Base-by-base conservation (phyloP, 805 yeast genomes). In the Myxozyma mucilagina region DNA sequence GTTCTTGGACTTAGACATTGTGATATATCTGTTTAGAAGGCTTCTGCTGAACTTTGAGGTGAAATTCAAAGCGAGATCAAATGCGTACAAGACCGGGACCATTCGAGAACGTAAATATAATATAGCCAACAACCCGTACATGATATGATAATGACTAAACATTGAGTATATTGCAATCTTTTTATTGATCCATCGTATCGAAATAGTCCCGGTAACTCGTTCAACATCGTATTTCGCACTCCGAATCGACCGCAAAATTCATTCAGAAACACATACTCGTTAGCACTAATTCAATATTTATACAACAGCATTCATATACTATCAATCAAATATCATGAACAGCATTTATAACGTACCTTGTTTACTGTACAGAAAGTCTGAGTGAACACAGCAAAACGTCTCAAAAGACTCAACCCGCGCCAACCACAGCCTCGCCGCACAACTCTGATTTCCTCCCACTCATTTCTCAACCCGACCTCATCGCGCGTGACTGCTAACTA, bases 1-100 rank as follows among this genome's bases (percentile, higher is more conserved):
- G 84, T 94, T 94, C 97, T 94, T 94, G 73, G 98, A 93, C 85
- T 94, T 94, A 82, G 99, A 80, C 99, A 94, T 93, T 82, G 59
- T 43, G 65, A 48, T 20, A 31, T 42, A 43, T 38, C 57, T 45
- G 44, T 8, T 20, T 8, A 20, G 8, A 41, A 1, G 18, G 18
- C 10, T 44, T 29, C n/a, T 53, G 44, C 35, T 38, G 16, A 44
- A 36, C 8, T 29, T 16, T 34, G 34, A 32, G 14, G 20, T 34
- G 34, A 16, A 16, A n/a, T 14, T 29, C 16, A 35, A 20, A 44
- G 14, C 29, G 29, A 24, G 29, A 24, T 24, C 29, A 24, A 24
- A 24, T 24, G 29, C 4, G 29, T 24, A 24, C 29, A 24, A 24
- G 29, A 24, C 29, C 29, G 29, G 29, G 29, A 24, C 29, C 29